Base-by-base conservation (phyloP, 176 grass and related monocot genomes). In the Avena eriantha region DNA sequence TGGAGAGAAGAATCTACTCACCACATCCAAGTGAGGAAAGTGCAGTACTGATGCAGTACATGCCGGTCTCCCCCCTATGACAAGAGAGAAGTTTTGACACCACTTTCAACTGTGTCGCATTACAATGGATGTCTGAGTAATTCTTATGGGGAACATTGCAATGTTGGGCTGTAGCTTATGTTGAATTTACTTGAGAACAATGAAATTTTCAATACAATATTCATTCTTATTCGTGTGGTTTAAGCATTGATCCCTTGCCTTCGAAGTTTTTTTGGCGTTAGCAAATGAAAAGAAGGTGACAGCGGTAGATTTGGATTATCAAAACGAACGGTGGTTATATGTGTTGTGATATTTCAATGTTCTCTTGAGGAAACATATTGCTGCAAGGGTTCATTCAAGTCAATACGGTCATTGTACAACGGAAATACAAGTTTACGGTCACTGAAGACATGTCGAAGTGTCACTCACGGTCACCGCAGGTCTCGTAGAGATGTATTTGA, bases 1-100 rank as follows among this genome's bases (percentile, higher is more conserved):
- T 99, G 97, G 97, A 91, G 97, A 81, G 83, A 90, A 33, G 86
- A 99, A 86, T 91, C 90, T 10, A 96, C 97, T 86, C 97, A 99
- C 79, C 90, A 94, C 80, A 94, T 99, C 43, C 97, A 99, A 91
- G 94, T 99, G 82, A 91, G 94, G 75, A 93, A 94, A 91, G 92
- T 90, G 68, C 58, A 90, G 88, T 41, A 56, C 15, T 91, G 51
- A 92, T 77, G 46, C 48, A 11, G 8, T 53, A 76, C 23, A 45
- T 78, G 24, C 11, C 15, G 7, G 74, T 34, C 73, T 10, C 23
- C 64, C 58, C 77, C 63, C 43, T 65, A 4, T 33, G 21, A 11
- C 56, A 63, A 45, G 49, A 61, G 61, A 80, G 82, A 83, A 76
- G 73, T 93, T 90, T 94, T 94, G 90, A 68, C 85, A 35, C 24